Evolutionary conservation across 2,329 filamentous ascomycete genomes (phyloP).

Genomic region (Talaromyces funiculosus): DNA sequence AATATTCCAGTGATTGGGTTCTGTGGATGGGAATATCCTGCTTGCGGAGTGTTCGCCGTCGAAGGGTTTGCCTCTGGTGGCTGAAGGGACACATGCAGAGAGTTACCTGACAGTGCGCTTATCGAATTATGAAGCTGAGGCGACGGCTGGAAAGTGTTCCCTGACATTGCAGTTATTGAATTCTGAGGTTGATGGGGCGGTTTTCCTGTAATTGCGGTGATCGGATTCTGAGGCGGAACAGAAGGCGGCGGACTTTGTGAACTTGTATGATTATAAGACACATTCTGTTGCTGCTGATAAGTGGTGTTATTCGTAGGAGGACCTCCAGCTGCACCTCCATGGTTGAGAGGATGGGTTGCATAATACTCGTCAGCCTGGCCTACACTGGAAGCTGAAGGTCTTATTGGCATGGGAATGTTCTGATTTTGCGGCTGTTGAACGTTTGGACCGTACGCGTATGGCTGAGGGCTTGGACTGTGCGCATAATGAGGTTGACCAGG

Average conservation of each 20-base stretch:
- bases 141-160: not conserved
- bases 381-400: not conserved
- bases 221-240: not conserved
- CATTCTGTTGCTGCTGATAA: not conserved
- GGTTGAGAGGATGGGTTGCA: not conserved
- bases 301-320: not conserved
- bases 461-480: not conserved
- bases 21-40: not conserved
- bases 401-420: not conserved
- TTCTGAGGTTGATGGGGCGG: not conserved
- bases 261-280: not conserved
- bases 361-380: slow-evolving; percentile 5
- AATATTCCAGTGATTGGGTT: not conserved
- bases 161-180: not conserved
- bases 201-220: not conserved
- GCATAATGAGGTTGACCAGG: not conserved
- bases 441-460: not conserved
- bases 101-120: not conserved
- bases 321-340: not conserved
- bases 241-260: not conserved
- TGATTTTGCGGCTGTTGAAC: not conserved
- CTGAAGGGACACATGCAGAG: not conserved
- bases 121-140: not conserved
- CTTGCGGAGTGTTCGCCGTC: not conserved
- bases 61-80: not conserved